Evolutionary conservation across 495 filamentous ascomycete species (phyloP).

Genomic region (Aspergillus ostianus): DNA sequence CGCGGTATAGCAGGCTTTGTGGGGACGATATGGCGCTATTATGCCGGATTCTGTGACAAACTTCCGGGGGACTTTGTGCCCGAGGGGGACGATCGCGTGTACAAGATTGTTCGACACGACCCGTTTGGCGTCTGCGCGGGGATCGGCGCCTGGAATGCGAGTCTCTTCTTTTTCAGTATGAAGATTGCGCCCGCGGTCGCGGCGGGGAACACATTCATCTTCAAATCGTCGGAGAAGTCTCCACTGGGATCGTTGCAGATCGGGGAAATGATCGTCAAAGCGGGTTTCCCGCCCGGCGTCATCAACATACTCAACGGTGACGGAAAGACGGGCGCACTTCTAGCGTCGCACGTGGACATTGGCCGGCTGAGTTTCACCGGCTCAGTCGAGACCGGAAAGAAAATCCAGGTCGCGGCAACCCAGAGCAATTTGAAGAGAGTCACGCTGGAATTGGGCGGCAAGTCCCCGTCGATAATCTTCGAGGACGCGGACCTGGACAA

Average conservation of each 20-base stretch:
- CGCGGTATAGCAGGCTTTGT: not conserved
- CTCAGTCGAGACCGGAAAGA: conserved; percentile 4
- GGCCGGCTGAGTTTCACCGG: not conserved
- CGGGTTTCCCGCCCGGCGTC: conserved; percentile 1
- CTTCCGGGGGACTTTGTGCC: conserved; percentile 12
- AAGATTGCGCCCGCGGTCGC: conserved; percentile 17
- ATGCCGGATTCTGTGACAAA: conserved; percentile 12
- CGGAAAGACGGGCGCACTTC: not conserved
- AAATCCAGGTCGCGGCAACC: not conserved
- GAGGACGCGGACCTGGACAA: conserved; percentile 3
- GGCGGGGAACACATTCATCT: conserved; percentile 11
- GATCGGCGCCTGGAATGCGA: conserved; percentile 18
- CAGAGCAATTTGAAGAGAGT: conserved; percentile 7
- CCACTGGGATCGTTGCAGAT: conserved; percentile 2
- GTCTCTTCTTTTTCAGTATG: conserved; percentile 13
- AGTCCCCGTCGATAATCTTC: conserved; percentile 5
- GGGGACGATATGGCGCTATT: conserved; percentile 3
- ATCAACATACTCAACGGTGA: conserved; percentile 4
- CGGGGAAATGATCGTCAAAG: conserved; percentile 1
- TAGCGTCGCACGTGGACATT: conserved; percentile 3
- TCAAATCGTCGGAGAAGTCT: conserved; percentile 6
- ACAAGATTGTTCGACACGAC: conserved; percentile 17
- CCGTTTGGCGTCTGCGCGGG: conserved; percentile 17
- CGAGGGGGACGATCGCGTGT: conserved; percentile 8
- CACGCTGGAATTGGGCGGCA: conserved; percentile 3